Conservation (phyloP, 441 rosid species). For the Biscutella laevigata region DNA sequence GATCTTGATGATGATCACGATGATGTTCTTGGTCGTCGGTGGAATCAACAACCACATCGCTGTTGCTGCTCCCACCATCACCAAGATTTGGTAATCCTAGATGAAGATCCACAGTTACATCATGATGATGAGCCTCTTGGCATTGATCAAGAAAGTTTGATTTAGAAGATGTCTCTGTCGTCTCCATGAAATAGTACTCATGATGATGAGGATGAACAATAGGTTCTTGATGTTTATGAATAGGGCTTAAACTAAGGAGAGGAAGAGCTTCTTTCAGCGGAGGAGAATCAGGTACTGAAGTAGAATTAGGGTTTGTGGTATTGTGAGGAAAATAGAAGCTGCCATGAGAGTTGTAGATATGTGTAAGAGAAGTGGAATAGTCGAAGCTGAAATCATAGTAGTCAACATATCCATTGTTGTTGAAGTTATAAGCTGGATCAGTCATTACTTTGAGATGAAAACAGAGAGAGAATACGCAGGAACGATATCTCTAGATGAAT, state of each 20-base stretch:
- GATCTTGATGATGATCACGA: constrained; percentile 12
- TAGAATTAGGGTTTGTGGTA: constrained; percentile 16
- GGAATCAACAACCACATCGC: constrained; percentile 29
- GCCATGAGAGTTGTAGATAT: constrained; percentile 31
- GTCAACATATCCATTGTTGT: constrained; percentile 41
- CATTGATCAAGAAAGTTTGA: constrained; percentile 21
- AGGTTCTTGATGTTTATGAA: constrained; percentile 28
- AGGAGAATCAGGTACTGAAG: constrained; percentile 44
- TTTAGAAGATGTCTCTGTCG: constrained; percentile 23
- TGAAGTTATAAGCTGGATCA: constrained; percentile 56
- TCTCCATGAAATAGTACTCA: constrained; percentile 30
- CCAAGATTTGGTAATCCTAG: constrained; percentile 77
- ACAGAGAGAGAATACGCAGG: constrained; percentile 21
- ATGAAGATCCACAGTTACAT: constrained; percentile 74
- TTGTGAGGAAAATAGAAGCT: constrained; percentile 22
- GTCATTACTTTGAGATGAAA: constrained; percentile 44
- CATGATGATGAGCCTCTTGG: constrained; percentile 23
- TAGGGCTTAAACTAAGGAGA: constrained; percentile 59
- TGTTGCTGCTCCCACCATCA: constrained; percentile 27
- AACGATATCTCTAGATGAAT: constrained; percentile 3
- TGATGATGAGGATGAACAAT: constrained; percentile 21
- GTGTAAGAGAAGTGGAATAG: constrained; percentile 32
- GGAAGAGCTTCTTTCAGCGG: constrained; percentile 86
- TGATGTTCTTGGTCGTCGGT: constrained; percentile 11
- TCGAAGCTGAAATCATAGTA: constrained; percentile 32